Base-by-base conservation (phyloP, 495 filamentous ascomycete genomes). In the Bathelium albidoporum region DNA sequence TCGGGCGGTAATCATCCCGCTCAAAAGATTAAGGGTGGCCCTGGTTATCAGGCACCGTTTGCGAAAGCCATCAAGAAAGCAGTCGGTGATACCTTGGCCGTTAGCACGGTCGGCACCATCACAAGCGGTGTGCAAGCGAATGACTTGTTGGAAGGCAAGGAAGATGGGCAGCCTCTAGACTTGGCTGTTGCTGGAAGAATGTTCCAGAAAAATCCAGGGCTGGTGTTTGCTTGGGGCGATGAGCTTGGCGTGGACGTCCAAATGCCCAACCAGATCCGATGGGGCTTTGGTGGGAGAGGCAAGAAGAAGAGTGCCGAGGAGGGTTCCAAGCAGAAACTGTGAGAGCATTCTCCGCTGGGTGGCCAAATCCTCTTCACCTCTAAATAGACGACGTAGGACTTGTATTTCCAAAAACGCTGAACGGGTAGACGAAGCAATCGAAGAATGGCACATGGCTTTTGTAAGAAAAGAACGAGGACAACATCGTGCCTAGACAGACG, bases 191-290 rank as follows among this genome's bases (percentile, higher is more conserved):
- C 81, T 5, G 88, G 88, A 0, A 73, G 88, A 7, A 78, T 77
- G 60, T 91, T 89, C 72, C 83, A 86, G 71, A 87, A 86, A 75
- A 84, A 89, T 66, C 85, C 87, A 0, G 80, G 82, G 4, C 65
- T 89, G 43, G 85, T 87, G 52, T 88, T 87, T 82, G 68, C 75
- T 0, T 89, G 80, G 76, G 88, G 86, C 0, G 83, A 89, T 66
- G 86, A 90, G 55, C 66, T 90, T 52, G 81, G 79, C 11, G 74
- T 85, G 14, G 77, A 85, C 64, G 83, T 88, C 22, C 73, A 82
- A 49, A 80, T 83, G 66, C 83, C 86, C 0, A 83, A 84, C 59
- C 87, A 90, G 76, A 88, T 88, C 60, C 73, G 82, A 1, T 88
- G 85, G 86, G 84, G 75, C 0, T 81, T 81, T 65, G 75, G 71